These are phyloP conservation scores for Fraxinus quadrangulata DNA, from an alignment of 257 asterid species.

Conservation along the genomic window DNA sequence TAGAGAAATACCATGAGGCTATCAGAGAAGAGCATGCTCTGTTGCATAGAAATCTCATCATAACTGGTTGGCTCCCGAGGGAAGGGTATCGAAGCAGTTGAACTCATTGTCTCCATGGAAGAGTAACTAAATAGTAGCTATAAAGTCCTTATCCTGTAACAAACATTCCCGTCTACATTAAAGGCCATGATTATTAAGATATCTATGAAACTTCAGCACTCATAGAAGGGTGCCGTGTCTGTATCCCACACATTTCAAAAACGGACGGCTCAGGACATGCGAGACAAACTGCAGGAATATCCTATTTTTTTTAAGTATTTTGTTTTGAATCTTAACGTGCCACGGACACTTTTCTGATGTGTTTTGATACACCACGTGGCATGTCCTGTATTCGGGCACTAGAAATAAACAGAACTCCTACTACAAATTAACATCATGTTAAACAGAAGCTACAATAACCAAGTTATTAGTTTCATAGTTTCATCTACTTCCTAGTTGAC, in stretches of 20 bases:
- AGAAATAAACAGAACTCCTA: no score
- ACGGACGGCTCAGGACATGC: no score
- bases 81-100: not conserved
- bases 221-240: no score
- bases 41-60: constrained; percentile 70
- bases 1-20: constrained; percentile 54
- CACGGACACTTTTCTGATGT: no score
- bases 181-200: not conserved
- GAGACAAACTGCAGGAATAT: not conserved
- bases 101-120: not conserved
- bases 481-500: no score
- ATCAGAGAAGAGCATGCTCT: constrained; percentile 62
- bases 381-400: no score
- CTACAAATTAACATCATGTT: not conserved
- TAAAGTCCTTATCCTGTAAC: not conserved
- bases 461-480: no score
- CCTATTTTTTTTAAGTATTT: not conserved
- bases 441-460: no score
- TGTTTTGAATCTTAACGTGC: no score
- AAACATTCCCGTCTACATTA: not conserved
- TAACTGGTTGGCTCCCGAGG: constrained; percentile 46
- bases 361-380: no score
- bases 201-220: no score
- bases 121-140: not conserved
- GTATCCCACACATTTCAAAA: no score